phyloP scores from a whole-genome alignment of 2,329 filamentous ascomycete genomes.

The Aspergillus uvarum region DNA sequence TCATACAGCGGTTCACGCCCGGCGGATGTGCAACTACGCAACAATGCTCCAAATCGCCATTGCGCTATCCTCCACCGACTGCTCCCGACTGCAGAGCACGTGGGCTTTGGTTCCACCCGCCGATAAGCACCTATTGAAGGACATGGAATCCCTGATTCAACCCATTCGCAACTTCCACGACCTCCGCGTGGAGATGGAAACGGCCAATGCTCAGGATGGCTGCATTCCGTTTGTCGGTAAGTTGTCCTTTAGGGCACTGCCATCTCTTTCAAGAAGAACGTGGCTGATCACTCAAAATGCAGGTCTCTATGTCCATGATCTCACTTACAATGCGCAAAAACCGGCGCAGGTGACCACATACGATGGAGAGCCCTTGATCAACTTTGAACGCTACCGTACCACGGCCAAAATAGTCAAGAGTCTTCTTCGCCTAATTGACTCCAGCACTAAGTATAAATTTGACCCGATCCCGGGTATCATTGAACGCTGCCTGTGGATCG shows the following conservation, averaged over 20 bases:
- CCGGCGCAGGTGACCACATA: constrained; percentile 55
- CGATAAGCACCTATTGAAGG: constrained; percentile 56
- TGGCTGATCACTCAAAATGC: neutral
- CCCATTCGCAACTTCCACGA: constrained; percentile 64
- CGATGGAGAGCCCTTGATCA: constrained; percentile 57
- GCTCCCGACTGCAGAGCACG: constrained; percentile 57
- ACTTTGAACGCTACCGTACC: constrained; percentile 67
- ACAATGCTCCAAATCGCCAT: constrained; percentile 66
- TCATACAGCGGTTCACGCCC: constrained; percentile 60
- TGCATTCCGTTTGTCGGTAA: constrained; percentile 66
- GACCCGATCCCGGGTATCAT: constrained; percentile 58
- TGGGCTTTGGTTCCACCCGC: constrained; percentile 57
- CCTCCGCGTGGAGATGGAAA: constrained; percentile 64
- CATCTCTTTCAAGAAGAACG: neutral
- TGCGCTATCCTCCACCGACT: constrained; percentile 60
- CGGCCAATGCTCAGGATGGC: constrained; percentile 56
- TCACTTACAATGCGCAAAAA: constrained; percentile 68
- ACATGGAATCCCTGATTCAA: constrained; percentile 61
- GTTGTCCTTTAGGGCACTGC: constrained; percentile 13
- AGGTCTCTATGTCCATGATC: constrained; percentile 65
- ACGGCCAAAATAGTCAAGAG: constrained; percentile 65
- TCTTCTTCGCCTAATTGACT: constrained; percentile 62
- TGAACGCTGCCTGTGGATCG: constrained; percentile 64
- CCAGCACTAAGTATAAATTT: constrained; percentile 62
- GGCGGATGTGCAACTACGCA: constrained; percentile 62